Evolutionary conservation across 305 asterid genomes (phyloP).

Genomic region (Solanum hybrid): DNA sequence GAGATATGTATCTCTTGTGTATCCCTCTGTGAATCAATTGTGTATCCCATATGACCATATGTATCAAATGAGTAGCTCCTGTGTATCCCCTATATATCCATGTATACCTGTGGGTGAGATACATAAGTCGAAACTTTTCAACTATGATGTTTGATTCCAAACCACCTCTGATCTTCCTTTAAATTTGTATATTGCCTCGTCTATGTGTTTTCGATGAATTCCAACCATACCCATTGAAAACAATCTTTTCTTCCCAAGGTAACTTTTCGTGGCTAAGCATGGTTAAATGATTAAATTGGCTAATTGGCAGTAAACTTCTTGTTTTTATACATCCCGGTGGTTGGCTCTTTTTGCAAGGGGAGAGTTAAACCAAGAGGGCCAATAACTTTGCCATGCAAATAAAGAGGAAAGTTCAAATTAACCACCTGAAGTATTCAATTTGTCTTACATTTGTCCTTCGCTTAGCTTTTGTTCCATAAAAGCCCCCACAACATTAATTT

Average conservation of each 20-base stretch:
- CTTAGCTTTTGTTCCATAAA: background rate
- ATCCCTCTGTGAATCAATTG: background rate
- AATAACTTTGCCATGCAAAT: background rate
- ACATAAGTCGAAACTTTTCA: background rate
- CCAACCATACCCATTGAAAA: background rate
- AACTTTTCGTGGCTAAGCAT: background rate
- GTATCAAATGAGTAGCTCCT: background rate
- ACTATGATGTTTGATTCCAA: background rate
- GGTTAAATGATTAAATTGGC: background rate
- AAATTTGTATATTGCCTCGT: background rate
- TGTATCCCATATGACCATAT: background rate
- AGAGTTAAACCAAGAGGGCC: background rate
- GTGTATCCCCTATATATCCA: background rate
- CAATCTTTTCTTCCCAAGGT: background rate
- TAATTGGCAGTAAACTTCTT: background rate
- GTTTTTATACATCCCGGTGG: background rate
- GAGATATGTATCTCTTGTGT: background rate
- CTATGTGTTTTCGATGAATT: background rate
- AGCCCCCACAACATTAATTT: background rate
- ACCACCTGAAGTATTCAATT: background rate
- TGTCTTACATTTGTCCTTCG: background rate
- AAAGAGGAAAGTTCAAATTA: background rate
- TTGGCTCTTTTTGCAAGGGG: background rate
- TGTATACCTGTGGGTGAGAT: background rate
- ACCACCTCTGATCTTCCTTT: background rate